Evolutionary conservation across 2,329 filamentous ascomycete genomes (phyloP), one percentile per base, ranked within the genome.

Genomic region (Xylariaceae sp.): DNA sequence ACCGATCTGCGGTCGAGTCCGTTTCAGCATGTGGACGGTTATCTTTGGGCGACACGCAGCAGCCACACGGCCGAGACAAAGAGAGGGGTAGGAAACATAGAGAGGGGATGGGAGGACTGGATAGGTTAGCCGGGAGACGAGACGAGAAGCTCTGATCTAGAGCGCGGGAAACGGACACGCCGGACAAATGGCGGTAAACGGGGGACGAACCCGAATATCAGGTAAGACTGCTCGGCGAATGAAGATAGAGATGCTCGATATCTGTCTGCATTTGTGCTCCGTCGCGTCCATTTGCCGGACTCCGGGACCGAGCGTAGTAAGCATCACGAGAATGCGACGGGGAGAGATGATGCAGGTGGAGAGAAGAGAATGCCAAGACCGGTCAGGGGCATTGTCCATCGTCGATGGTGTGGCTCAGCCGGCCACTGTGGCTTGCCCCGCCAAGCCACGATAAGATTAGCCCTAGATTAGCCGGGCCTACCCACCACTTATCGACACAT

Each of bases 1-100:
- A 65, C 63, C 46, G 62, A 62, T 56, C 61, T 68, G 66, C 63
- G 63, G 68, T 67, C 60, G 58, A 45, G 51, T 49, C 55, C 51
- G 68, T 70, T 69, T 69, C 68, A 68, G 55, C 46, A 43, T 19
- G 34, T 36, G 26, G 26, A 8, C 8, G 26, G 26, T 8, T 26
- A 26, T 26, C 26, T 26, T 4, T 49, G 39, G 40, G 32, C 19
- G 22, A 41, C 32, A 47, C 29, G 22, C 41, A 19, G 34, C 10
- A 29, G 16, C 21, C 7, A 18, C 41, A 46, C 26, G 37, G 34
- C 44, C 47, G 37, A 54, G 40, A 40, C 21, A 51, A 39, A 37
- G 15, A 37, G 12, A 37, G 36, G 5, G n/a, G 32, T 21, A 9
- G 47, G 41, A 18, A 18, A 41, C 26, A 43, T 39, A 15, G 42